Base-by-base conservation (phyloP, 106 monocot species). In the Xerophyta viscosa region DNA sequence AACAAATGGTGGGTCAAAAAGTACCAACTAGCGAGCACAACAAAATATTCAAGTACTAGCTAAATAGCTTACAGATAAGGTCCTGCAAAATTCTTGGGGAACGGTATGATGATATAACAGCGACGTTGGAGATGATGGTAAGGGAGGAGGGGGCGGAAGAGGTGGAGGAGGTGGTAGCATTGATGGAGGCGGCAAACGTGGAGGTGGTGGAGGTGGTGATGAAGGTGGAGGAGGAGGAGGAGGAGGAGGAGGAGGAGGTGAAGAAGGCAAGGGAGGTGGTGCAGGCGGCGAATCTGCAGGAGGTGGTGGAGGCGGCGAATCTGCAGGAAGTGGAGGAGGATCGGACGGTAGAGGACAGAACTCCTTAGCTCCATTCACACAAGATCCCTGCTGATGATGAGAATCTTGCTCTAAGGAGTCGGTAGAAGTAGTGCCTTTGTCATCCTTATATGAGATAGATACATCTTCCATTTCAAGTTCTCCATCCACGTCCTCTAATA, bases 401-500 rank as follows among this genome's bases (percentile, higher is more conserved):
- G 20, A 9, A 21, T 66, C 54, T 3, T 50, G 14, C 29, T 48
- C 62, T 12, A 68, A 24, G 39, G 52, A 50, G 65, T 11, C 48
- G 51, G 43, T 72, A 56, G 37, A 49, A 9, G 23, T 12, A 4
- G 56, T 11, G 5, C 24, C 25, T 31, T 47, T 70, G 57, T 66
- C 66, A 54, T 81, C 62, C 52, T 67, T 66, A 29, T 66, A 71
- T 57, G 63, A 47, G 23, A 51, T 17, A 37, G 78, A 69, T 0
- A 63, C 74, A 74, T 93, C 87, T 68, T 93, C 80, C 83, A 77
- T 80, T 66, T 86, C 82, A 27, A 70, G 71, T 50, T 84, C 83
- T 24, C 74, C 68, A 69, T 84, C 80, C 24, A 79, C 76, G 37
- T 70, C 66, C 73, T 73, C 66, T 48, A 80, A 41, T 55, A 76